Percentiles rank a stretch among this genome's conserved stretches.
phyloP scores from a whole-genome alignment of 2,329 filamentous ascomycete species.

The Fusarium albosuccineum region DNA sequence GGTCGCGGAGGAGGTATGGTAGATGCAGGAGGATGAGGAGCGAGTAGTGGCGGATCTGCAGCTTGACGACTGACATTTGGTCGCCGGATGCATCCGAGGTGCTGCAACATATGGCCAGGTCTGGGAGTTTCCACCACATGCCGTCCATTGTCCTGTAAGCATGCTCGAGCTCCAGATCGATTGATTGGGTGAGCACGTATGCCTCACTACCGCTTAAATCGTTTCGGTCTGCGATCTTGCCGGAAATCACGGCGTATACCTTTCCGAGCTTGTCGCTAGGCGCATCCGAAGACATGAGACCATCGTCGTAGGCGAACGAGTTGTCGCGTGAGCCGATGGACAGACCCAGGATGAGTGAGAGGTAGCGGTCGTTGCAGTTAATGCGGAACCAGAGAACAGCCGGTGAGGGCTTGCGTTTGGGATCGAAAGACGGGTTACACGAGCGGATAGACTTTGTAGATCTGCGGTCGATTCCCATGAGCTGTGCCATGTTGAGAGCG shows the following conservation, averaged over 20 bases:
- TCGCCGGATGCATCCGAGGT: slow-evolving; percentile 34
- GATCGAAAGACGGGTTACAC: slow-evolving; percentile 51
- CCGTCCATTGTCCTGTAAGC: slow-evolving; percentile 57
- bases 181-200: slow-evolving; percentile 57
- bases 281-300: slow-evolving; percentile 46
- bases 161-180: slow-evolving; percentile 62
- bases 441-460: slow-evolving; percentile 52
- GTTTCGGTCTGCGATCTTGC: slow-evolving; percentile 63
- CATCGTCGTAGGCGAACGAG: slow-evolving; percentile 51
- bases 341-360: slow-evolving; percentile 65
- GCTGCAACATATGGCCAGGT: slow-evolving; percentile 40
- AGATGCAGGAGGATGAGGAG: slow-evolving; percentile 67
- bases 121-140: slow-evolving; percentile 63
- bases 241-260: slow-evolving; percentile 57
- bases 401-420: slow-evolving; percentile 44
- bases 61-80: slow-evolving; percentile 52
- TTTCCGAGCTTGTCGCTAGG: slow-evolving; percentile 60
- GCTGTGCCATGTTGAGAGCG: slow-evolving; percentile 63
- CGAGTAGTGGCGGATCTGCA: slow-evolving; percentile 65
- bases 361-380: slow-evolving; percentile 62
- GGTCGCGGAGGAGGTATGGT: slow-evolving; percentile 64
- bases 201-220: slow-evolving; percentile 50
- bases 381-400: slow-evolving; percentile 62
- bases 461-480: slow-evolving; percentile 62
- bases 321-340: slow-evolving; percentile 58